These are phyloP conservation scores for Mimosa pudica DNA, from an alignment of 306 rosid species.

Conservation along the genomic window DNA sequence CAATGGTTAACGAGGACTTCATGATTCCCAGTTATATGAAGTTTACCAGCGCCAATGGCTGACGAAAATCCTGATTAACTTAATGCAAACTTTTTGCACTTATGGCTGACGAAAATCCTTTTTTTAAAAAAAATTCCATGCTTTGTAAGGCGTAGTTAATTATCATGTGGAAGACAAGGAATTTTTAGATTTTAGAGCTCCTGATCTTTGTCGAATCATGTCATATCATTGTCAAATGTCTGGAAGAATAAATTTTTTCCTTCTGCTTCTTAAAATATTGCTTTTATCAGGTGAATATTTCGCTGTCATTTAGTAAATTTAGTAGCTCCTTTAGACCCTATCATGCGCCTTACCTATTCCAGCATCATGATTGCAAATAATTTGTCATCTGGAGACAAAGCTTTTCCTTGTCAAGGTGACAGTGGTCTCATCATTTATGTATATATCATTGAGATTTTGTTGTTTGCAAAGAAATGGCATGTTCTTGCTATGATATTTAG, in stretches of 20 bases:
- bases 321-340: neutral
- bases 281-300: neutral
- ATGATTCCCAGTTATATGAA: neutral
- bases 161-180: neutral
- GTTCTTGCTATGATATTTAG: slow-evolving; percentile 1
- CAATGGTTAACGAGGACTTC: neutral
- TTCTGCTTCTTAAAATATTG: neutral
- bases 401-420: neutral
- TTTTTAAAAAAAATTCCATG: neutral
- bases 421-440: neutral
- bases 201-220: neutral
- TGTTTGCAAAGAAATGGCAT: neutral
- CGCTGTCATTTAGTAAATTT: neutral
- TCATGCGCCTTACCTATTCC: neutral
- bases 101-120: neutral
- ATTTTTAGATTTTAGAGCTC: neutral
- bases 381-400: neutral
- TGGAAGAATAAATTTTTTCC: neutral
- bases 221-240: neutral
- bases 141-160: neutral
- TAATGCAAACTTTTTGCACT: neutral
- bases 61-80: neutral
- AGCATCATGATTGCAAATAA: neutral
- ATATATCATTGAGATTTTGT: neutral
- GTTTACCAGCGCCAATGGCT: neutral